These are phyloP conservation scores for Penicillium odoratum DNA, from an alignment of 495 filamentous ascomycete species.

Conservation along the genomic window DNA sequence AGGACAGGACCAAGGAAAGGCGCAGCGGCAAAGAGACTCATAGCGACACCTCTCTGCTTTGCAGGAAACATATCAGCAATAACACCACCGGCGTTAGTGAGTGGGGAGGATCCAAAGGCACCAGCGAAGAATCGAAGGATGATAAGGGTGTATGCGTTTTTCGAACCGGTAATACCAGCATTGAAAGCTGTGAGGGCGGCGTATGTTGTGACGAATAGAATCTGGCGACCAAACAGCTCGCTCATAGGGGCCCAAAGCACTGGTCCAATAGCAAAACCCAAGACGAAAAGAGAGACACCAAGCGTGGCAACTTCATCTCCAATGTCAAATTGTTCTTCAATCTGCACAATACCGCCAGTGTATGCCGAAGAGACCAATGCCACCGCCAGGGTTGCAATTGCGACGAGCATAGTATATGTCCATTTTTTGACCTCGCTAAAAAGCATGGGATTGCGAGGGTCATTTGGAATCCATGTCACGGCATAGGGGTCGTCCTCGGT, in stretches of 20 bases:
- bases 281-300: constrained; percentile 71
- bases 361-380: constrained; percentile 78
- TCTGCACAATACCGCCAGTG: constrained; percentile 65
- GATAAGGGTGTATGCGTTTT: constrained; percentile 65
- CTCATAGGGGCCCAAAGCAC: constrained; percentile 66
- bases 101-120: constrained; percentile 70
- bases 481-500: constrained; percentile 73
- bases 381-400: constrained; percentile 69
- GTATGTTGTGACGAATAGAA: constrained; percentile 67
- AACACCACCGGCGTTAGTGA: constrained; percentile 73
- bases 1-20: constrained; percentile 71
- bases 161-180: constrained; percentile 59
- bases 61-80: constrained; percentile 74
- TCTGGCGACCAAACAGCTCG: constrained; percentile 73
- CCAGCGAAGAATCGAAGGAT: constrained; percentile 79
- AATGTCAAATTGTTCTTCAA: constrained; percentile 59
- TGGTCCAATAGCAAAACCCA: constrained; percentile 69
- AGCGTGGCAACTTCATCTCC: constrained; percentile 61
- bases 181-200: constrained; percentile 66
- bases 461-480: constrained; percentile 71
- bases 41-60: constrained; percentile 62
- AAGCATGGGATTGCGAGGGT: constrained; percentile 71
- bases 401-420: constrained; percentile 63
- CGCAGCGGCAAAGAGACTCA: constrained; percentile 63
- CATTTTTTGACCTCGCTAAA: constrained; percentile 65